Conservation (phyloP, 352 stramenopile genomes). For the Pythium rhizo-oryzae region DNA sequence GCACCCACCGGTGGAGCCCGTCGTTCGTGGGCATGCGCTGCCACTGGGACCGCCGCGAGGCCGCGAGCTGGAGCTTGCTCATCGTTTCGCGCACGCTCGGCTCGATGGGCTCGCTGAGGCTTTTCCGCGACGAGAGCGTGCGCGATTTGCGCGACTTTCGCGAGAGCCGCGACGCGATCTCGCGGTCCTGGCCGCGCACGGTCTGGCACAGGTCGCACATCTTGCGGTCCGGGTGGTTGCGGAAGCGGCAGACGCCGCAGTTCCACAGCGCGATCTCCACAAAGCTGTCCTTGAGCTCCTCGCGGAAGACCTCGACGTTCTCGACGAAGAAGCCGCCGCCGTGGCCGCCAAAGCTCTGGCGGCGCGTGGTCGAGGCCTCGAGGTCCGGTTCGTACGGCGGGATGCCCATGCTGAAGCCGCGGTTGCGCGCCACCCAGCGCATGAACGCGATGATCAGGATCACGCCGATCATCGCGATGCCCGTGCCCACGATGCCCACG, state of each 20-base stretch:
- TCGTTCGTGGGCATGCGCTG: conserved; percentile 78
- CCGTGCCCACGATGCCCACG: conserved; percentile 31
- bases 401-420: conserved; percentile 26
- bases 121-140: conserved; percentile 8
- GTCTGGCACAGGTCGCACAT: conserved; percentile 89
- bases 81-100: conserved; percentile 33
- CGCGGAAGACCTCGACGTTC: conserved; percentile 66
- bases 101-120: conserved; percentile 47
- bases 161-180: conserved; percentile 39
- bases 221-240: conserved; percentile 82
- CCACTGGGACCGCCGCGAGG: conserved; percentile 71
- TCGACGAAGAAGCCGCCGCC: conserved; percentile 48
- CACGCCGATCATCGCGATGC: conserved; percentile 27
- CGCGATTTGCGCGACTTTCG: conserved; percentile 22
- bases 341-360: conserved; percentile 18
- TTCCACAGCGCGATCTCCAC: conserved; percentile 83
- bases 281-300: conserved; percentile 82
- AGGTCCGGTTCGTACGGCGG: conserved; percentile 38
- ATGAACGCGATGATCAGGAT: conserved; percentile 32
- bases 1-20: conserved; percentile 74
- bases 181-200: conserved; percentile 50
- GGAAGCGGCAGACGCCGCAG: conserved; percentile 90
- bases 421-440: conserved; percentile 26
- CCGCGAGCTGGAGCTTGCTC: conserved; percentile 79
- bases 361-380: conserved; percentile 10